Evolutionary conservation across 169 alveolate genomes (phyloP).

Genomic region (Plasmodium fragile): DNA sequence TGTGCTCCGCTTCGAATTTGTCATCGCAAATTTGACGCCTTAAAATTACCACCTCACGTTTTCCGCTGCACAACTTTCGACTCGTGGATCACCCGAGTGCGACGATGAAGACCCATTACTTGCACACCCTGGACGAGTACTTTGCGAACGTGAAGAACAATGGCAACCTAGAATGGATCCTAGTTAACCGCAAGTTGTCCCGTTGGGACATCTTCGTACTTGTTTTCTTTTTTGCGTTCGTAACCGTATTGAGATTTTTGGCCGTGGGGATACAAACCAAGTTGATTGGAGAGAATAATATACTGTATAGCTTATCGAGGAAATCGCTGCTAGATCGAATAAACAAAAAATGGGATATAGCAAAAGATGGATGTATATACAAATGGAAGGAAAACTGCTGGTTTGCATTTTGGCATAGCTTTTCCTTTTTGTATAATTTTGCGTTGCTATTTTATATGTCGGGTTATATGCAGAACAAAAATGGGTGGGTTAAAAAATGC

Average conservation of each 20-base stretch:
- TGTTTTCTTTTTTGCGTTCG: conserved; percentile 15
- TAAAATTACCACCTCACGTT: neutral
- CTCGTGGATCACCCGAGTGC: neutral
- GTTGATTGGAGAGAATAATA: conserved; percentile 19
- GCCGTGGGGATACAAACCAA: conserved; percentile 28
- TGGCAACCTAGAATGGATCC: neutral
- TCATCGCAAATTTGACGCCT: neutral
- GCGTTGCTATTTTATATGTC: conserved; percentile 43
- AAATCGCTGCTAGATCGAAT: conserved; percentile 30
- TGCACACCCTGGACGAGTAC: conserved; percentile 68
- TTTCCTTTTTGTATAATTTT: conserved; percentile 54
- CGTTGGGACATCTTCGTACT: conserved; percentile 7
- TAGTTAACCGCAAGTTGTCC: conserved; percentile 31
- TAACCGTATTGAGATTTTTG: conserved; percentile 22
- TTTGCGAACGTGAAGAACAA: neutral
- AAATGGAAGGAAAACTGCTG: conserved; percentile 77
- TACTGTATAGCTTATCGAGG: conserved; percentile 11
- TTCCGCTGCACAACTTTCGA: neutral
- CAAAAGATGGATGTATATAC: conserved; percentile 43
- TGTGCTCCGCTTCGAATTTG: neutral
- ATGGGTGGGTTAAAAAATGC: conserved; percentile 72
- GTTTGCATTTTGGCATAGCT: conserved; percentile 73
- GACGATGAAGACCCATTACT: conserved; percentile 20
- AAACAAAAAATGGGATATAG: conserved; percentile 46
- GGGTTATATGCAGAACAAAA: conserved; percentile 39